These are phyloP conservation scores for Dicorynia guianensis DNA, from an alignment of 306 rosid species.

Conservation along the genomic window DNA sequence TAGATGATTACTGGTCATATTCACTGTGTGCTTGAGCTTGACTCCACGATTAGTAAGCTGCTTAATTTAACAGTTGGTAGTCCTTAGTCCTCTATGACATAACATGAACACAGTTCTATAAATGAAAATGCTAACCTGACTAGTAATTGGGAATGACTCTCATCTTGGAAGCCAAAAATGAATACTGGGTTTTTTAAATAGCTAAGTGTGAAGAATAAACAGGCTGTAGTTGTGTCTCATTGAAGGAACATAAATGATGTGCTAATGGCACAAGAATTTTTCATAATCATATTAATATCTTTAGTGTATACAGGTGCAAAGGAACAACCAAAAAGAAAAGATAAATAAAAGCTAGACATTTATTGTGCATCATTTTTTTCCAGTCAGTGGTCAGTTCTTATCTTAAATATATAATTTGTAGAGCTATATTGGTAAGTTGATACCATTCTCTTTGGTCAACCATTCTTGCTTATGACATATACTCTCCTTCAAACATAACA, in stretches of 20 bases:
- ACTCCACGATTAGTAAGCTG: conserved; percentile 4
- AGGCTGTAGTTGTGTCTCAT: not conserved
- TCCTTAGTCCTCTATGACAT: not conserved
- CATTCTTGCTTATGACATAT: conserved; percentile 12
- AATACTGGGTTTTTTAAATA: not conserved
- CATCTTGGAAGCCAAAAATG: conserved; percentile 3
- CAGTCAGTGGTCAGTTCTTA: too few species aligned
- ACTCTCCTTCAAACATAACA: conserved; percentile 22
- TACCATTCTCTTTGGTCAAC: conserved; percentile 28
- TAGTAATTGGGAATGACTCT: not conserved
- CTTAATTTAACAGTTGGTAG: not conserved
- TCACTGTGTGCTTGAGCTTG: conserved; percentile 1
- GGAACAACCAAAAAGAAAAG: too few species aligned
- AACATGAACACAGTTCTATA: not conserved
- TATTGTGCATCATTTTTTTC: too few species aligned
- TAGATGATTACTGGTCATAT: conserved; percentile 23
- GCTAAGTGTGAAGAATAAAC: not conserved
- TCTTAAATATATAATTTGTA: not conserved
- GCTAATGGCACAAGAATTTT: not conserved
- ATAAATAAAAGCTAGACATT: too few species aligned
- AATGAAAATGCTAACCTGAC: not conserved
- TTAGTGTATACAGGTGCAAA: not conserved
- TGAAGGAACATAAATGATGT: not conserved
- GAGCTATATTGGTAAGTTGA: conserved; percentile 22
- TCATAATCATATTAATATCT: not conserved